Base-by-base conservation (phyloP, 345 rosid genomes). In the Nephelium lappaceum region DNA sequence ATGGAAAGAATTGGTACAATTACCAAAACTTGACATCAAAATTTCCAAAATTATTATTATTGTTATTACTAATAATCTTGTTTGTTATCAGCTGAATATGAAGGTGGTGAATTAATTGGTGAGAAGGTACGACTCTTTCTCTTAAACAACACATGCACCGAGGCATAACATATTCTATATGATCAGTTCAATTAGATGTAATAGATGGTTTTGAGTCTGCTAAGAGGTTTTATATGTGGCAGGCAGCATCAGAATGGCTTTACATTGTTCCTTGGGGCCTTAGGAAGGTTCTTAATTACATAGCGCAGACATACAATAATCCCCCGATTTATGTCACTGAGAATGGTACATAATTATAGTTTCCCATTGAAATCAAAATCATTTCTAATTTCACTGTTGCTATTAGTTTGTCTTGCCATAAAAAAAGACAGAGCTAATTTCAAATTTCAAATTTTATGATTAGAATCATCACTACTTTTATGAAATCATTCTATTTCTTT, bases 221-320 rank as follows among this genome's bases (percentile, higher is more conserved):
- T 80, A 15, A 83, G 78, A 66, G 73, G 72, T 75, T 36, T 78
- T 79, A 58, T 71, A 41, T 43, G 57, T 84, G 73, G 75, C 92
- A 95, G 98, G 97, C 95, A 73, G 99, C 99, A 72, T 95, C 98
- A 5, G 93, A 89, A 64, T 95, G 98, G 98, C 97, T 93, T 62
- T 93, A 85, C 60, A 76, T 88, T 81, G 97, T 92, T 85, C 99
- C 98, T 62, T 95, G 97, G 97, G 98, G 98, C 81, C 84, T 95
- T 70, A 86, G 90, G 65, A 93, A 81, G 88, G 87, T 84, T 74
- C 88, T 95, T 58, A 93, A 87, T 82, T 88, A 92, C 86, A 73
- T 95, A 65, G 85, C 87, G 0, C 21, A 82, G 82, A 86, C 76
- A 72, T 95, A 92, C 89, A 90, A 90, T 51, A 88, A 84, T 69